Evolutionary conservation across 2,329 filamentous ascomycete genomes (phyloP).

Genomic region (Penicillium hesseltinei): DNA sequence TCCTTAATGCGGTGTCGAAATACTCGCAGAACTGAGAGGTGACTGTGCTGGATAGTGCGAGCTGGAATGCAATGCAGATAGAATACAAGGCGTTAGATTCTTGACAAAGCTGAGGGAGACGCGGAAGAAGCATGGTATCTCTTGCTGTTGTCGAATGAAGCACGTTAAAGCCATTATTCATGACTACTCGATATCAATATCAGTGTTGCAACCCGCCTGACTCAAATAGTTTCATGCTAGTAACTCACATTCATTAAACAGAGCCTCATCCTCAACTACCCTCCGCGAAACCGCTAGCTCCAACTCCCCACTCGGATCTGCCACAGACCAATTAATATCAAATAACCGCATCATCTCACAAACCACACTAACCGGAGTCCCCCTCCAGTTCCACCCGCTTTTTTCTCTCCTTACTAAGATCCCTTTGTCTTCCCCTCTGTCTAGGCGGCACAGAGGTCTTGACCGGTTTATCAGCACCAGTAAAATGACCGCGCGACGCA

Average conservation of each 20-base stretch:
- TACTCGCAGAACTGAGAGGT: constrained; percentile 28
- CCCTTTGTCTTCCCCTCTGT: constrained; percentile 27
- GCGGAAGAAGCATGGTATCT: constrained; percentile 21
- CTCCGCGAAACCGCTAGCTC: background rate
- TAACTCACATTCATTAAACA: constrained; percentile 28
- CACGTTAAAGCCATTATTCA: constrained; percentile 27
- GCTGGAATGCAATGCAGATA: constrained; percentile 32
- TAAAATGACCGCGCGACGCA: constrained; percentile 33
- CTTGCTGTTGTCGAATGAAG: constrained; percentile 28
- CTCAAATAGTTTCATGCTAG: background rate
- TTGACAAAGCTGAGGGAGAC: constrained; percentile 23
- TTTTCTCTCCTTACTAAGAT: constrained; percentile 22
- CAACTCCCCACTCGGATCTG: background rate
- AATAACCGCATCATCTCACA: background rate
- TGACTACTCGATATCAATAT: constrained; percentile 16
- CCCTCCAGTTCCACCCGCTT: background rate
- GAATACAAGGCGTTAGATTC: constrained; percentile 29
- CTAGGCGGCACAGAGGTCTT: constrained; percentile 24
- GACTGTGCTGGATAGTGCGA: constrained; percentile 17
- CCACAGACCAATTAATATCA: background rate
- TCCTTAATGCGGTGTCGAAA: constrained; percentile 26
- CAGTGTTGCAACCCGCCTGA: background rate
- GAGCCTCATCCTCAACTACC: constrained; percentile 12
- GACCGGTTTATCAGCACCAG: constrained; percentile 30
- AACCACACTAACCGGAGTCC: constrained; percentile 1